Base-by-base conservation (phyloP, 345 rosid genomes). In the Anacardium occidentale region DNA sequence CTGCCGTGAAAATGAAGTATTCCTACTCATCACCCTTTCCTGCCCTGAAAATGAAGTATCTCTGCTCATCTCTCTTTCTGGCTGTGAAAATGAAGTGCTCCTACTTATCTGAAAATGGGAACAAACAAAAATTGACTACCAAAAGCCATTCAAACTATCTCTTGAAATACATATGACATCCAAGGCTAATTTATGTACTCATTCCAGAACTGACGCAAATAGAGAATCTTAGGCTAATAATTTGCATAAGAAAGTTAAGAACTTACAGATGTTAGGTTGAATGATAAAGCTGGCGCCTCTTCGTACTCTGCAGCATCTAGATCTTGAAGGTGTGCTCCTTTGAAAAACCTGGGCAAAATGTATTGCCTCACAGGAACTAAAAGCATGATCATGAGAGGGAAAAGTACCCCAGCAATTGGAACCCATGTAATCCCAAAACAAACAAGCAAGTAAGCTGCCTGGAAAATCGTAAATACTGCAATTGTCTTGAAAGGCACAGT, bases 341-440 rank as follows among this genome's bases (percentile, higher is more conserved):
- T 92, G 83, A 94, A 90, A 78, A 90, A 86, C 83, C 76, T 89
- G 18, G 98, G 96, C 77, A 94, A 79, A 47, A 89, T 74, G 74
- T 90, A 90, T 73, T 90, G 98, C 51, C 98, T 82, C 44, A 92
- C 93, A 13, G 95, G 97, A 79, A 94, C 97, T 66, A 94, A 82
- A 73, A 88, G 85, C 97, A 94, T 90, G 83, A 94, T 92, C 88
- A 90, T 77, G 75, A 92, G 75, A 53, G 98, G 98, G 81, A 94
- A 94, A 72, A 94, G 90, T 60, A 89, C 92, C 55, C 97, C 97
- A 42, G 97, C 97, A 59, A 92, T 69, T 1, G 98, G 98, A 76
- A 94, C 81, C 98, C 97, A 92, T 17, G 98, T 94, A 17, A 94
- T 83, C 66, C 98, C 98, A 29, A 94, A 94, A 79, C 97, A 92